phyloP scores from a whole-genome alignment of 1,139 yeast species.

The Pichia sp. region DNA sequence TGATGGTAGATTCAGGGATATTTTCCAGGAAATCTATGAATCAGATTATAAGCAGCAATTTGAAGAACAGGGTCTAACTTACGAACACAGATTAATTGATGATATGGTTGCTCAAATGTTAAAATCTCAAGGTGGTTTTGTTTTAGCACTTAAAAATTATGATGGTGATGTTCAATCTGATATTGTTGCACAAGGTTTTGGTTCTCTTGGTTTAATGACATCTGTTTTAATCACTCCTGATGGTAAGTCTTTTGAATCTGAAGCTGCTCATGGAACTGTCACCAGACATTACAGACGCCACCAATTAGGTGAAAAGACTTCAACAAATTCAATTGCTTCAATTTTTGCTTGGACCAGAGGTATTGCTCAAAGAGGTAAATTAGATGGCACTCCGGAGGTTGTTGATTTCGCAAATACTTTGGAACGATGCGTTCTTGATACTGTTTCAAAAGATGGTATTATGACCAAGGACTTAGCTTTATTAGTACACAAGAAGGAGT shows the following conservation, averaged over 20 bases:
- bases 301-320: slow-evolving; percentile 93
- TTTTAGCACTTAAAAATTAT: slow-evolving; percentile 92
- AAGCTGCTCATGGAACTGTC: slow-evolving; percentile 97
- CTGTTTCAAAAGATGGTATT: slow-evolving; percentile 76
- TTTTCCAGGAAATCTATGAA: slow-evolving; percentile 77
- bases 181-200: slow-evolving; percentile 96
- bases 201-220: slow-evolving; percentile 93
- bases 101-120: slow-evolving; percentile 99
- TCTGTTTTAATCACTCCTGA: slow-evolving; percentile 91
- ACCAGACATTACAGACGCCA: slow-evolving; percentile 94
- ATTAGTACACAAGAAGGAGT: slow-evolving; percentile 70
- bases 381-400: slow-evolving; percentile 82
- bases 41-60: slow-evolving; percentile 60
- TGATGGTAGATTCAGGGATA: slow-evolving; percentile 93
- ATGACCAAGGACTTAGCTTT: slow-evolving; percentile 96
- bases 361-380: slow-evolving; percentile 66
- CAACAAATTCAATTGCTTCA: slow-evolving; percentile 98
- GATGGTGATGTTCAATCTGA: slow-evolving; percentile 98
- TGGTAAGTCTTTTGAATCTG: slow-evolving; percentile 92
- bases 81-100: slow-evolving; percentile 92
- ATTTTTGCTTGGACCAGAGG: slow-evolving; percentile 97
- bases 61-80: slow-evolving; percentile 79
- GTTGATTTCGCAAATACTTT: slow-evolving; percentile 67
- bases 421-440: slow-evolving; percentile 78
- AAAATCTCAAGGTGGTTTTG: slow-evolving; percentile 89